These are phyloP conservation scores for Stephania japonica DNA, from an alignment of 164 flowering plant genomes.

Conservation along the genomic window DNA sequence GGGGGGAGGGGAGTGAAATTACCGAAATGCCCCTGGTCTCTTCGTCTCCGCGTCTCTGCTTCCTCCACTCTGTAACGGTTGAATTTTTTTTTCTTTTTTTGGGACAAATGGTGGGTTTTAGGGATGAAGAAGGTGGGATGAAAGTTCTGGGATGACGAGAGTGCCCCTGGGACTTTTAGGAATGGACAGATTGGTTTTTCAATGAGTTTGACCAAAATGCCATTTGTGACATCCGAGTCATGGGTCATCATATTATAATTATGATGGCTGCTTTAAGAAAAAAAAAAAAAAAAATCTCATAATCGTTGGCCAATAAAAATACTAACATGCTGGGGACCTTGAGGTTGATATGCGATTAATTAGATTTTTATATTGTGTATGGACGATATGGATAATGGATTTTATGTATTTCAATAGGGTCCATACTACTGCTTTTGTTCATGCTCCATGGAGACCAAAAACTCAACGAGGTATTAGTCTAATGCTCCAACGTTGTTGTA, in stretches of 20 bases:
- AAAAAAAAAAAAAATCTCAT: no score
- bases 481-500: no score
- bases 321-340: no score
- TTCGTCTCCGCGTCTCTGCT: slow-evolving; percentile 1
- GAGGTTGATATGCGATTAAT: no score
- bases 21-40: background rate
- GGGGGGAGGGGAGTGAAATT: background rate
- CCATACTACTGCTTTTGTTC: no score
- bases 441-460: no score
- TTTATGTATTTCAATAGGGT: no score
- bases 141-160: background rate
- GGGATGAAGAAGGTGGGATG: background rate
- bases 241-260: background rate
- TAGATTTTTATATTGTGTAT: no score
- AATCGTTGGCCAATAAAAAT: no score
- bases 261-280: no score
- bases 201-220: background rate
- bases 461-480: no score
- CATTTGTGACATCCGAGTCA: background rate
- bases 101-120: background rate
- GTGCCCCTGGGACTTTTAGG: background rate
- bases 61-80: background rate
- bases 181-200: background rate
- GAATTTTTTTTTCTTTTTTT: background rate
- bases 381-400: no score